Base-by-base conservation (phyloP, 139 green algal species). In the Trebouxia sp. region DNA sequence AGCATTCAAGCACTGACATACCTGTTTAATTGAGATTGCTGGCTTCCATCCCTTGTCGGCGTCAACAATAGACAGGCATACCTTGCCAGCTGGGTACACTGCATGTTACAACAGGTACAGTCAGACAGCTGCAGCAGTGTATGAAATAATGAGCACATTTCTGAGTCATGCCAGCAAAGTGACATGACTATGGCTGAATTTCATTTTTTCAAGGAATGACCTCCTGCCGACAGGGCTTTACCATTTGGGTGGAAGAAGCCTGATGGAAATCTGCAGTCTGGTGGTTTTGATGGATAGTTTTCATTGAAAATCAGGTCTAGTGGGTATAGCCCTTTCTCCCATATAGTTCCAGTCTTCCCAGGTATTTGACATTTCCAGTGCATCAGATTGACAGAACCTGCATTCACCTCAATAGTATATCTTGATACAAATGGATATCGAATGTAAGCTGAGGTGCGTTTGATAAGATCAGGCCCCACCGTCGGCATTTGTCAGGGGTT, bases 241-340 rank as follows among this genome's bases (percentile, higher is more conserved):
- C 62, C 67, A 56, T 77, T 77, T 35, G 67, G 67, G 17, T 77
- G 67, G 39, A 56, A 77, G 22, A 77, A 77, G 26, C 42, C 41
- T 56, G 37, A 24, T 41, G 67, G 67, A 39, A 77, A 56, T 10
- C 42, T 41, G 67, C 67, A 77, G 0, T 77, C 39, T 20, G 67
- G 67, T 39, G 67, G 67, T 24, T 56, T 77, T 0, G 67, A 39
- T 17, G 67, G 67, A 24, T 77, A 77, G 41, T 11, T 51, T 53
- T 77, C 67, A n/a, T 38, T 56, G 26, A 77, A 77, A 12, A 41
- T 14, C 22, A 77, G 67, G 12, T 77, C 67, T 5, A 77, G 17
- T 38, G 67, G 67, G 22, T 53, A 77, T 9, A 77, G 39, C 35
- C 67, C 67, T 35, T 53, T 53, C 41, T 77, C 67, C 67, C 67